These are phyloP conservation scores for Phytopythium sindhum DNA, from an alignment of 352 stramenopile species.

Conservation along the genomic window DNA sequence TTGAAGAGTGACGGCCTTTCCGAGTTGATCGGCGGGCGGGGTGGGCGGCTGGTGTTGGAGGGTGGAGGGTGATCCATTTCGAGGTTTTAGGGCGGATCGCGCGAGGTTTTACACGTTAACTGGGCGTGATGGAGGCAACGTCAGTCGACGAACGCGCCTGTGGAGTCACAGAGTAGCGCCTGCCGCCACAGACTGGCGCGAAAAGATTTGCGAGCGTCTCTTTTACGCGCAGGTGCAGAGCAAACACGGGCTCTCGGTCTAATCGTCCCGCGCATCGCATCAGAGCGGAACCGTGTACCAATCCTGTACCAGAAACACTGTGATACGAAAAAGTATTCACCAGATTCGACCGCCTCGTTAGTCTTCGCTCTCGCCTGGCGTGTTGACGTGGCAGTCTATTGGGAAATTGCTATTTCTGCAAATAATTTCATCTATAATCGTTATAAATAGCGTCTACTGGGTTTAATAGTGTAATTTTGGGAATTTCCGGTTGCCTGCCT, in stretches of 20 bases:
- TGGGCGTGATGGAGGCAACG: background rate
- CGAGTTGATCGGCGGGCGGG: background rate
- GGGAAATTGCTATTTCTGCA: background rate
- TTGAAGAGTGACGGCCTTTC: slow-evolving; percentile 5
- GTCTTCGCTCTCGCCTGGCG: background rate
- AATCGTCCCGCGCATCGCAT: background rate
- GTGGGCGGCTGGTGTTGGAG: background rate
- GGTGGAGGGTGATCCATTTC: too few relatives aligned
- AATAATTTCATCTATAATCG: background rate
- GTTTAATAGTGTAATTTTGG: background rate
- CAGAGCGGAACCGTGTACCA: background rate
- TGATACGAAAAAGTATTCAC: background rate
- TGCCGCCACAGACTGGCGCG: too few relatives aligned
- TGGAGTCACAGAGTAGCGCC: too few relatives aligned
- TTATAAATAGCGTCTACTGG: background rate
- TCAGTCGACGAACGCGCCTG: background rate
- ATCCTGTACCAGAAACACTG: background rate
- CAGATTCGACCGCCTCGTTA: background rate
- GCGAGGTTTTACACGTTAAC: background rate
- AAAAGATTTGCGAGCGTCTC: too few relatives aligned
- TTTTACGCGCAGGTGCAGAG: background rate
- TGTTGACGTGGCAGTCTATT: background rate
- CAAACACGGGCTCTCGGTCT: background rate
- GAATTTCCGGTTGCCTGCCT: background rate
- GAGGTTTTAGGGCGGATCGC: background rate